A percentile compares a stretch with the other conserved stretches of the same genome.
phyloP scores from a whole-genome alignment of 2,329 filamentous ascomycete genomes.

The Diaporthe sp. region DNA sequence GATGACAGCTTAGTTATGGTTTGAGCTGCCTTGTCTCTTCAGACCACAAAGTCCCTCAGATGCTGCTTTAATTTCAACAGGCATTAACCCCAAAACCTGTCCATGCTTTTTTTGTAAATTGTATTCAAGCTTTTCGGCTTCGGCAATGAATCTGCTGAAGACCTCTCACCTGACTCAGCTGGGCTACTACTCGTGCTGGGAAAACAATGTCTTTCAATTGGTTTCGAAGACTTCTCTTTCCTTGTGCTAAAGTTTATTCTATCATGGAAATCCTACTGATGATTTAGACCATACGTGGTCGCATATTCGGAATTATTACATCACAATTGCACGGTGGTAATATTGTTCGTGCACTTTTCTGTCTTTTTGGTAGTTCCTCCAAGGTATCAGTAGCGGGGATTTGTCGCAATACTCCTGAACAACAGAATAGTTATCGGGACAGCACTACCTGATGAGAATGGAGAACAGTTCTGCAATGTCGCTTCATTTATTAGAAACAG shows the following conservation, averaged over 20 bases:
- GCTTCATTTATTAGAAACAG: not conserved
- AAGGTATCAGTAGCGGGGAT: not conserved
- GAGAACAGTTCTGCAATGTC: not conserved
- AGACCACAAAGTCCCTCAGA: not conserved
- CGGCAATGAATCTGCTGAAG: not conserved
- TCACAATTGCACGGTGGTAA: not conserved
- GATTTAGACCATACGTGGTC: too few species aligned
- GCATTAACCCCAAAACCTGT: too few species aligned
- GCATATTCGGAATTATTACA: fast-evolving
- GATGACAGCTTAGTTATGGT: not conserved
- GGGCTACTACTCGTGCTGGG: not conserved
- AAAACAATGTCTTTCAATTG: not conserved
- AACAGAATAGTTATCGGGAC: not conserved
- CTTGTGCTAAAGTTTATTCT: not conserved
- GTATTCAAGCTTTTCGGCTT: not conserved
- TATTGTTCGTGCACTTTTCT: not conserved
- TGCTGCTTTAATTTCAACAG: not conserved
- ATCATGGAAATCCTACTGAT: too few species aligned
- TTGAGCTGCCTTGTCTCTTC: too few species aligned
- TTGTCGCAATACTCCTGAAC: not conserved
- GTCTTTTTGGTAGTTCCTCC: not conserved
- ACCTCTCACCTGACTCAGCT: not conserved
- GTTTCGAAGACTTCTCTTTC: not conserved
- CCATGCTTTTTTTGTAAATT: not conserved
- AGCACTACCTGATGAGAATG: not conserved